A percentile compares a stretch with the other conserved stretches of the same genome.
These are phyloP conservation scores for Aegilops bicornis DNA, from an alignment of 176 grass and related monocot genomes.

Conservation along the genomic window DNA sequence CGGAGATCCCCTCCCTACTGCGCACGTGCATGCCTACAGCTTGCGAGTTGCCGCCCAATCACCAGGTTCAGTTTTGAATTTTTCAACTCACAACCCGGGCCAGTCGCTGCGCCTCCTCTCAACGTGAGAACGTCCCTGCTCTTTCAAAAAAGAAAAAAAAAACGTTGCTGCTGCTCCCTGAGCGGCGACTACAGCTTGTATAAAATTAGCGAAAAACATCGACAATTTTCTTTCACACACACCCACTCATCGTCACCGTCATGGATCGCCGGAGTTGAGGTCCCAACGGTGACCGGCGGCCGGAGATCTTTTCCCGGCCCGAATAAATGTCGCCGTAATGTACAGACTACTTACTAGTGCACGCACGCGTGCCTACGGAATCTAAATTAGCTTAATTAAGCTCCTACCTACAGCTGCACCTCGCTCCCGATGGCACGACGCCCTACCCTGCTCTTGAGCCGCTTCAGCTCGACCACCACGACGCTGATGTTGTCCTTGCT, in stretches of 20 bases:
- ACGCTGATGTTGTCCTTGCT: constrained; percentile 84
- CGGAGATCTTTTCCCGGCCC: not conserved
- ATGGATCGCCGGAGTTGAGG: not conserved
- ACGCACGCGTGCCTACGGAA: not conserved
- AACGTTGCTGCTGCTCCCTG: too few species aligned
- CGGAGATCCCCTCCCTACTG: too few species aligned
- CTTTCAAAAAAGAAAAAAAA: too few species aligned
- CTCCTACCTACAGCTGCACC: not conserved
- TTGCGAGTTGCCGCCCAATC: not conserved
- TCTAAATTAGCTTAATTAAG: not conserved
- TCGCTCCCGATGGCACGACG: not conserved
- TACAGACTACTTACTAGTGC: not conserved
- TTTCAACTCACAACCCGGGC: not conserved
- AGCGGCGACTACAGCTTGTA: not conserved
- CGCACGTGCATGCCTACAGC: too few species aligned
- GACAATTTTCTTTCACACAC: not conserved
- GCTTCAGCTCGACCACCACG: constrained; percentile 59
- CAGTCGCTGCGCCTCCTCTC: not conserved
- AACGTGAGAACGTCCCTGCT: not conserved
- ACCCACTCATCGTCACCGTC: not conserved
- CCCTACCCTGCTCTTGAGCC: not conserved
- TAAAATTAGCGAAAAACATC: not conserved
- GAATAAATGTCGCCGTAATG: constrained; percentile 6
- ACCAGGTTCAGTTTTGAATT: not conserved
- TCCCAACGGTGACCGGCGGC: not conserved